Evolutionary conservation across 2,329 filamentous ascomycete species (phyloP).

Genomic region (Fonsecaea erecta): DNA sequence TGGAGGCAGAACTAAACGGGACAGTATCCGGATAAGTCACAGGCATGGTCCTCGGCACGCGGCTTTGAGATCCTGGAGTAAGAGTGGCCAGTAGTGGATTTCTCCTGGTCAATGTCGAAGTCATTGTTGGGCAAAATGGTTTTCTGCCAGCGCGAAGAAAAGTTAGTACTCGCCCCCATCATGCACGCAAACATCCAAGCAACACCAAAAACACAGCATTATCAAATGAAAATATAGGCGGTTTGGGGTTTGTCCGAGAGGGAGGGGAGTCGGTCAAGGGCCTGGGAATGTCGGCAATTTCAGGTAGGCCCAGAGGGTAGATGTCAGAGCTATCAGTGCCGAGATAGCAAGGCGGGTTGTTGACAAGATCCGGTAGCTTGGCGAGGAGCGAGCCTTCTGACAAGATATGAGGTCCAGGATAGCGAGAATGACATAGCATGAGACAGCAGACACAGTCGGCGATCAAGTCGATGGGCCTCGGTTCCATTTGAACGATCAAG

Average conservation of each 20-base stretch:
- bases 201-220: conserved; percentile 9
- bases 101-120: conserved; percentile 13
- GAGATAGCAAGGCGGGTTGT: not conserved
- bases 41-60: conserved; percentile 30
- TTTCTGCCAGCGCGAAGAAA: conserved; percentile 15
- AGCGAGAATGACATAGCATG: not conserved
- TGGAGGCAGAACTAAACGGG: conserved; percentile 24
- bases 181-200: conserved; percentile 8
- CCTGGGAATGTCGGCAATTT: not conserved
- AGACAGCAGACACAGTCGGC: not conserved
- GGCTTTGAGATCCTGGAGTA: conserved; percentile 24
- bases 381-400: not conserved
- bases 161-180: conserved; percentile 14
- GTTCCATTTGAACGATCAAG: not conserved
- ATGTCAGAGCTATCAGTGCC: not conserved
- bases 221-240: not conserved
- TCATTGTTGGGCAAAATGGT: conserved; percentile 8
- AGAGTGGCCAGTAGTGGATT: conserved; percentile 12
- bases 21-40: conserved; percentile 25
- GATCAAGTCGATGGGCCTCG: not conserved
- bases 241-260: not conserved
- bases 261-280: not conserved
- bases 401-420: not conserved
- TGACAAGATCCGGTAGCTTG: not conserved
- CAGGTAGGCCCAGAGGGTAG: not conserved